Evolutionary conservation across 2,329 filamentous ascomycete species (phyloP), one percentile per base, ranked within the genome.

Genomic region (Stemphylium vesicarium): DNA sequence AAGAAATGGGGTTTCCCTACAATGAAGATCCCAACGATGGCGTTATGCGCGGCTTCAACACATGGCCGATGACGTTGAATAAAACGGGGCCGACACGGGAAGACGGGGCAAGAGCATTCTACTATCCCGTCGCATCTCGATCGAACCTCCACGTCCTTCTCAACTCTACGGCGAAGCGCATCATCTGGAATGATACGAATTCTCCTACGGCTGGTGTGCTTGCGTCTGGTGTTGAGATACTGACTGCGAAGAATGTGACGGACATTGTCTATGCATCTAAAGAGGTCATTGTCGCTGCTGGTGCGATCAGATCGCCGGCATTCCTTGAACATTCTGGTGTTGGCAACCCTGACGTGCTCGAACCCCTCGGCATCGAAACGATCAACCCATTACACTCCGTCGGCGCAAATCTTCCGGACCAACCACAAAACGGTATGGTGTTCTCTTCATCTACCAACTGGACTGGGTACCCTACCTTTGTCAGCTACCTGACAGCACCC

Each of bases 101-200:
- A 51, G 80, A 82, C 66, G 78, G 81, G 32, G 80, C 78, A 4
- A 69, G 79, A 13, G 78, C 79, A 4, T 82, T 80, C 58, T 82
- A 81, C 59, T 80, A 72, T 48, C 79, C 80, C 1, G 63, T 78
- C 51, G 68, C 58, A 15, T 46, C 59, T 38, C 68, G 80, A 39
- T 42, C 66, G 2, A 83, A 82, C 56, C 65, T 82, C 1, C 62
- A 78, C 3, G 63, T 81, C 1, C 74, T 80, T 26, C 58, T 77
- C 15, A 78, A 80, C 55, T 78, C 79, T 0, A 69, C 70, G 2
- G 80, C 75, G 0, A 76, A 76, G 37, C 70, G 69, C 24, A 69
- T 82, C 13, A 52, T 77, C 5, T 81, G 77, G 76, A 38, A 59
- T 9, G 48, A 58, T 18, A 31, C 24, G 8, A 32, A 22, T 10